These are phyloP conservation scores for Neltuma alba DNA, from an alignment of 306 rosid species.

Conservation along the genomic window DNA sequence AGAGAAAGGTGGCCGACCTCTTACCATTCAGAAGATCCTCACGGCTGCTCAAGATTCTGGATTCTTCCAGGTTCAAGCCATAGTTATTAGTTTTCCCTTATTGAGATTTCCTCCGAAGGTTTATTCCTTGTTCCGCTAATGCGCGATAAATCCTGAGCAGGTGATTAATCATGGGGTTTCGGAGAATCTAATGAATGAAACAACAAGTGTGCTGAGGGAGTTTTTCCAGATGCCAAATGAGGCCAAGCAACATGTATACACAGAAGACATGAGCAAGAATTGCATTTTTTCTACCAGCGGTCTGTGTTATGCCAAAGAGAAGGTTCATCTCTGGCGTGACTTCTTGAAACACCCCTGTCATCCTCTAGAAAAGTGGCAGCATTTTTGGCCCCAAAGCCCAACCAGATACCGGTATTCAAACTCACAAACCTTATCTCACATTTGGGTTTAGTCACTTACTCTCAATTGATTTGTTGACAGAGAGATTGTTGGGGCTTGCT, in stretches of 20 bases:
- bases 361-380: conserved; percentile 17
- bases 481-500: conserved; percentile 2
- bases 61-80: conserved; percentile 16
- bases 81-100: too few species aligned
- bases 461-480: background rate
- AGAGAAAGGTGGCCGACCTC: background rate
- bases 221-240: conserved; percentile 29
- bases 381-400: conserved; percentile 4
- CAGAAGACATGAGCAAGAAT: conserved; percentile 18
- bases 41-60: conserved; percentile 8
- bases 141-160: background rate
- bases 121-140: background rate
- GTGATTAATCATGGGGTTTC: conserved; percentile 16
- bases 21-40: background rate
- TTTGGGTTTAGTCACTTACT: background rate
- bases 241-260: conserved; percentile 25
- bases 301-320: background rate
- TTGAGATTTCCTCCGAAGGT: background rate
- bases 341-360: background rate
- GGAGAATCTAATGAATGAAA: background rate
- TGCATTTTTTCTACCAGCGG: conserved; percentile 33
- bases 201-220: conserved; percentile 30
- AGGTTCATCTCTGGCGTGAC: conserved; percentile 20
- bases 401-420: background rate
- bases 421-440: background rate